Evolutionary conservation across 352 stramenopile species (phyloP).

Genomic region (Lagenidium sp.): DNA sequence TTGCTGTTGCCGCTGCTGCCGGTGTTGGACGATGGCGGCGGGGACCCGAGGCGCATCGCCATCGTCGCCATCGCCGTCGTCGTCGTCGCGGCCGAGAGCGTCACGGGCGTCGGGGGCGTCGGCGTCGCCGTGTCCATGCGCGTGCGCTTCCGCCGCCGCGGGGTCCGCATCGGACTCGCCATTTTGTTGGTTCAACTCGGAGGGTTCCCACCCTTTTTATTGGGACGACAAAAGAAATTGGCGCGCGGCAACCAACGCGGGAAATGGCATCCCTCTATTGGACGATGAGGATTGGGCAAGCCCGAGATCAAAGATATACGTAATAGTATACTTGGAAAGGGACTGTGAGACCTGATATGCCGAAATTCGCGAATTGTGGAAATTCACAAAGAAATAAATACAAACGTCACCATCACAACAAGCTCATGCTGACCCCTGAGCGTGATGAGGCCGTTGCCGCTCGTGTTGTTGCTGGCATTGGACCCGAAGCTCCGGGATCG

Average conservation of each 20-base stretch:
- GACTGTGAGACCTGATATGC: too few species aligned
- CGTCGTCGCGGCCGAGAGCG: constrained; percentile 1
- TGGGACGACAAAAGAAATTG: constrained; percentile 2
- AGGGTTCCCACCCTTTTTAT: constrained; percentile 1
- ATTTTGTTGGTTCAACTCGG: too few species aligned
- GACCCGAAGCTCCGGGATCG: background rate
- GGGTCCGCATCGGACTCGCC: constrained; percentile 7
- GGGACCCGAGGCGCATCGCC: too few species aligned
- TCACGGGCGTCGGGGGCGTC: background rate
- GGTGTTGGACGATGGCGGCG: constrained; percentile 6
- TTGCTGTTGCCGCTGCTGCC: constrained; percentile 16
- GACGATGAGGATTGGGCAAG: too few species aligned
- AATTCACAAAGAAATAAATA: too few species aligned
- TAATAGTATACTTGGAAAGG: too few species aligned
- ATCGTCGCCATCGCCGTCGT: constrained; percentile 2
- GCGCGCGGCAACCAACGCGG: too few species aligned
- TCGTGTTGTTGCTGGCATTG: constrained; percentile 7
- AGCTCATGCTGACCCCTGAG: constrained; percentile 82
- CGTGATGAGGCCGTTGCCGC: constrained; percentile 49
- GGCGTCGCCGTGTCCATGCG: constrained; percentile 23
- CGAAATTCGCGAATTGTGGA: too few species aligned
- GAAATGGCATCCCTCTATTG: too few species aligned
- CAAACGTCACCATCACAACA: too few species aligned
- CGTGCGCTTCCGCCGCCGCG: constrained; percentile 37
- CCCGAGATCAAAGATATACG: too few species aligned